Base-by-base conservation (phyloP, 805 yeast genomes). In the Wickerhamomyces strasburgensis region DNA sequence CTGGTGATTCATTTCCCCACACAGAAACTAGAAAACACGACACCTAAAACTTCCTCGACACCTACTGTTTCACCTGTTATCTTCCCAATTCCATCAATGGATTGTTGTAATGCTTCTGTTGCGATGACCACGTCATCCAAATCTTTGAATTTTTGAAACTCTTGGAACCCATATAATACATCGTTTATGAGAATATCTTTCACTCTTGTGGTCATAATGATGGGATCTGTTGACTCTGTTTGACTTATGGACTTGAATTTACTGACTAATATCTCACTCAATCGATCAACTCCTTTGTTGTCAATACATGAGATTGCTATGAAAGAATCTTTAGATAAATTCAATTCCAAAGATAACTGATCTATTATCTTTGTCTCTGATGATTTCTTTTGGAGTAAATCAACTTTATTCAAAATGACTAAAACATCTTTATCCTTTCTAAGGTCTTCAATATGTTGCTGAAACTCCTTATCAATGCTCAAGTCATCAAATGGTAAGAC, bases 11-110 rank as follows among this genome's bases (percentile, higher is more conserved):
- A 90, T 58, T 90, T 90, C 0, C 98, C 98, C 16, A 93, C 87
- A 59, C 98, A 93, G 57, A 93, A 93, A 43, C 78, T 83, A 3
- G 95, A 80, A 54, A 93, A 93, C 0, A 93, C 93, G 1, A 85
- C 90, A 1, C 93, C 96, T 5, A 93, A 64, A 1, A 93, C 78
- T 53, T 93, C 98, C 49, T 93, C 97, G 0, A 89, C 71, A 0
- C 95, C 95, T 11, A 90, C 77, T 0, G 86, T 74, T 27, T 84
- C 84, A 1, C 98, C 98, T 0, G 97, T 89, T 18, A 93, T 84
- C 52, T 80, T 84, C 0, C 97, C 97, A 27, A 93, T 83, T 0
- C 96, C 96, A 11, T 82, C 87, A 14, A 82, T 78, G 1, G 96
- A 78, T 34, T 72, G 72, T 33, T 73, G 72, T 27, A 93, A 65